Evolutionary conservation across 176 grass and related monocot genomes (phyloP), one percentile per base, ranked within the genome.

Genomic region (Musa schizocarpa): DNA sequence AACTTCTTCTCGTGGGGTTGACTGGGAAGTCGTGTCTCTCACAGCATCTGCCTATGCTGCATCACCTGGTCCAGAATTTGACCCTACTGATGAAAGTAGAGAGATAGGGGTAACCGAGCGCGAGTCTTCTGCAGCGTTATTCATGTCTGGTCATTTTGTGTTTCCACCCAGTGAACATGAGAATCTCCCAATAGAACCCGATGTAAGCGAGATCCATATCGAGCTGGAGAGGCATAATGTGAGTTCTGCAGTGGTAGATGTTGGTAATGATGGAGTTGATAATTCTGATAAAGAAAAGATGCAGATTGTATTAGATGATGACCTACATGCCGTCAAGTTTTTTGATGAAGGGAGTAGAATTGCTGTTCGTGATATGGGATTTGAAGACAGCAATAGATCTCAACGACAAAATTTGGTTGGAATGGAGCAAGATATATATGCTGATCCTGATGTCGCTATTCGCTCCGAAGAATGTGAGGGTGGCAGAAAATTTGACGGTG

Each of bases 141-240:
- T 88, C 61, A 57, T 78, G 74, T 92, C 89, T n/a, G 83, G 74
- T n/a, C 90, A 98, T 63, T 91, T 89, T 70, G 90, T 93, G 63
- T 98, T 98, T 71, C 90, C 90, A 1, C 88, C 90, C 4, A 91
- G 68, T 23, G 88, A 98, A 75, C 88, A 98, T 2, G 94, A 98
- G 85, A 91, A 98, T 79, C 90, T 91, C 53, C 94, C 94, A 7
- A 76, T 98, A 56, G 77, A 91, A 3, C 67, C 79, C 1, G 19
- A 48, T n/a, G 65, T 81, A 34, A 67, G 75, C 27, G 90, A 87
- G 48, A 86, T 79, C 63, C 65, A 84, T 11, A 48, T 26, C 3
- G 76, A 85, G 50, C 76, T 23, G 26, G 76, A 50, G n/a, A 61
- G 51, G 22, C 74, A 81, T 56, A 78, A 83, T 17, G 77, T 67